Evolutionary conservation across 192 early-diverging fungal species (phyloP).

Genomic region (Allomyces javanicus): DNA sequence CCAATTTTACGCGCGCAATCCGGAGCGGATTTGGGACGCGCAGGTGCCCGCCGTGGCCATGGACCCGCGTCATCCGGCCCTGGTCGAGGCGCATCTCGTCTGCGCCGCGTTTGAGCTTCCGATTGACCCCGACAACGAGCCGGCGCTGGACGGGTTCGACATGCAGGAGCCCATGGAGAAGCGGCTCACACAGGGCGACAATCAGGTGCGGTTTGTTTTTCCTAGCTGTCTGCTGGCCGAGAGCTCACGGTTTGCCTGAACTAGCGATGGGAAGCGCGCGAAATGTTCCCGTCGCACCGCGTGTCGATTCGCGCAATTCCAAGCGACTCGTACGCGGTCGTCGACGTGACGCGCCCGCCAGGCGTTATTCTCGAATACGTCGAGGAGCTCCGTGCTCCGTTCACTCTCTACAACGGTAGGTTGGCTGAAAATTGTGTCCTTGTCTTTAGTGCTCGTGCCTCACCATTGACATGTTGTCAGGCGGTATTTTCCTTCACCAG

Average conservation of each 20-base stretch:
- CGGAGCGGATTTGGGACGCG: conserved; percentile 26
- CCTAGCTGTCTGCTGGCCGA: conserved; percentile 1
- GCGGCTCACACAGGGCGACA: background rate
- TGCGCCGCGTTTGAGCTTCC: conserved; percentile 51
- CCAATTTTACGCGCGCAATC: conserved; percentile 23
- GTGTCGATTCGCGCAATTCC: conserved; percentile 12
- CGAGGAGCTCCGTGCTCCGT: conserved; percentile 11
- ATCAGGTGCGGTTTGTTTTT: background rate
- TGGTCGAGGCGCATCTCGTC: conserved; percentile 37
- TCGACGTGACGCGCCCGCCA: background rate
- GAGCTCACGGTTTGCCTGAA: too few relatives aligned
- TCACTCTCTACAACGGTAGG: conserved; percentile 10
- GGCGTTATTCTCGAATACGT: conserved; percentile 17
- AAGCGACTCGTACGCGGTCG: conserved; percentile 8
- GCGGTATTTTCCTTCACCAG: conserved; percentile 17
- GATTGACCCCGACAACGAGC: conserved; percentile 3
- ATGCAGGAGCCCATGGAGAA: background rate
- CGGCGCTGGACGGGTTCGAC: background rate
- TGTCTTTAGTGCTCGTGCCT: too few relatives aligned
- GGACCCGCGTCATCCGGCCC: conserved; percentile 13
- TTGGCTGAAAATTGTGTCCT: background rate
- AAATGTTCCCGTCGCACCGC: conserved; percentile 15
- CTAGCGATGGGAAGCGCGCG: conserved; percentile 5
- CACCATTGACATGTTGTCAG: background rate
- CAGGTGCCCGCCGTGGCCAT: conserved; percentile 13